Conservation (phyloP, 805 yeast species). For the Candida insectorum region DNA sequence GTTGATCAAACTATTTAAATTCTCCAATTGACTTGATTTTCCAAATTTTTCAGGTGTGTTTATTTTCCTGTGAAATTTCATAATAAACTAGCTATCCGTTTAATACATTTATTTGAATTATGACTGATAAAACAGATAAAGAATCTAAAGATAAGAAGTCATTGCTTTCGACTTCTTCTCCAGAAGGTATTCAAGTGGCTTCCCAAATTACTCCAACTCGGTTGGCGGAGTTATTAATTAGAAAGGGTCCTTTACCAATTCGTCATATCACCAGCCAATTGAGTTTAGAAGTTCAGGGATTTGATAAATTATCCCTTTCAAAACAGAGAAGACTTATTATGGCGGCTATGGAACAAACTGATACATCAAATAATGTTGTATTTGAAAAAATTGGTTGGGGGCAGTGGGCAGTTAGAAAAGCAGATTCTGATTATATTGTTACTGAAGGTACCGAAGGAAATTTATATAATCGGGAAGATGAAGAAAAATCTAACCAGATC, state of each 20-base stretch:
- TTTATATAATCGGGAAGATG: not conserved
- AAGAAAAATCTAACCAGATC: not conserved
- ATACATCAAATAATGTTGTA: slow-evolving; percentile 54
- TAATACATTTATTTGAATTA: no score
- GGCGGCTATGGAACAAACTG: slow-evolving; percentile 80
- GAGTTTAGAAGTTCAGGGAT: slow-evolving; percentile 70
- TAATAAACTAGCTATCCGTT: no score
- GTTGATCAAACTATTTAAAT: no score
- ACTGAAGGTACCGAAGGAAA: slow-evolving; percentile 40
- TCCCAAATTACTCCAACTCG: slow-evolving; percentile 77
- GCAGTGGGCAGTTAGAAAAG: slow-evolving; percentile 82
- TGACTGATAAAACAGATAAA: no score
- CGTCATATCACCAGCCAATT: slow-evolving; percentile 83
- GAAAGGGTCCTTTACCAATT: slow-evolving; percentile 86
- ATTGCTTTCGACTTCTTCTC: slow-evolving; percentile 69
- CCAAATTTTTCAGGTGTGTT: no score
- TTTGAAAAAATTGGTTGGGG: slow-evolving; percentile 98
- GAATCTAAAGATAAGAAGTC: slow-evolving; percentile 1
- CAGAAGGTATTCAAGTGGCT: slow-evolving; percentile 86
- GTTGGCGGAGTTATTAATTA: slow-evolving; percentile 61
- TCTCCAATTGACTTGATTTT: no score
- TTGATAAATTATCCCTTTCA: slow-evolving; percentile 75
- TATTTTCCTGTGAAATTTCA: no score
- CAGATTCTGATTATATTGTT: slow-evolving; percentile 42
- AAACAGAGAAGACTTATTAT: slow-evolving; percentile 89